Conservation (phyloP, 495 filamentous ascomycete genomes). For the Xylaria curta region DNA sequence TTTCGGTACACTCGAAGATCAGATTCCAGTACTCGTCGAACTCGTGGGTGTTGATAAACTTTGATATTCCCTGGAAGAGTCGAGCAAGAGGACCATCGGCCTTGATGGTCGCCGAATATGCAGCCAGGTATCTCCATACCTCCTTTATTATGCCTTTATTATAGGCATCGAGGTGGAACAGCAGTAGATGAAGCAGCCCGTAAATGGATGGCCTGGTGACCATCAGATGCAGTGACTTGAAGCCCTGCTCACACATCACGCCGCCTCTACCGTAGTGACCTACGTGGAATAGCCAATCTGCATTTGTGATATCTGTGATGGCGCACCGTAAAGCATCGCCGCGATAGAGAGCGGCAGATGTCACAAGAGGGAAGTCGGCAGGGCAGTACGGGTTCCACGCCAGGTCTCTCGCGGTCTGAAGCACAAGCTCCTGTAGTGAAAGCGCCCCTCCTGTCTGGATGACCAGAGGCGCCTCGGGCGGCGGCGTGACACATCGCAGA, state of each 20-base stretch:
- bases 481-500: conserved; percentile 45
- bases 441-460: conserved; percentile 35
- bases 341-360: conserved; percentile 37
- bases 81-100: conserved; percentile 35
- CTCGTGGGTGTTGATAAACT: conserved; percentile 39
- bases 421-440: conserved; percentile 40
- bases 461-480: conserved; percentile 35
- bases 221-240: conserved; percentile 37
- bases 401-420: conserved; percentile 38
- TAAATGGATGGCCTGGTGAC: conserved; percentile 40
- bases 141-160: conserved; percentile 42
- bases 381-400: conserved; percentile 43
- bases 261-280: conserved; percentile 39
- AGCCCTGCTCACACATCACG: conserved; percentile 41
- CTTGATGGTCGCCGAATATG: conserved; percentile 34
- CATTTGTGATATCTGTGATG: conserved; percentile 43
- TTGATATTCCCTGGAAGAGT: conserved; percentile 39
- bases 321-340: conserved; percentile 40
- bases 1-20: conserved; percentile 41
- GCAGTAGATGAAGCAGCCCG: conserved; percentile 37
- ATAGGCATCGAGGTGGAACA: conserved; percentile 39
- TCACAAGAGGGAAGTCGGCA: conserved; percentile 36
- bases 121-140: conserved; percentile 41
- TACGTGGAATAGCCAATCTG: conserved; percentile 40
- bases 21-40: conserved; percentile 43